These are phyloP conservation scores for Raddia distichophylla DNA, from an alignment of 176 grass and related monocot species.

Conservation along the genomic window DNA sequence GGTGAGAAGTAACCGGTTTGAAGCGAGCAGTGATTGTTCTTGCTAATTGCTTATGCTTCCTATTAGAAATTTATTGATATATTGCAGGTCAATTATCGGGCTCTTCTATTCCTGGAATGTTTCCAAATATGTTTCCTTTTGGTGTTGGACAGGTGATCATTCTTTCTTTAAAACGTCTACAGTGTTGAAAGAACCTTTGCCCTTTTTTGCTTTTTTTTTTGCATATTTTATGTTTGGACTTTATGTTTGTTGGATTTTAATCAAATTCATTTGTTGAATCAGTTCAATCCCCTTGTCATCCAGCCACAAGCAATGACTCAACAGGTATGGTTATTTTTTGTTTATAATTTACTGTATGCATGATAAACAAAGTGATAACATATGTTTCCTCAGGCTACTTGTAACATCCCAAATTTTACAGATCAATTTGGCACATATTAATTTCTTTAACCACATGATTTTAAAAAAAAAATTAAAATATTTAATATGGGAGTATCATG, in stretches of 20 bases:
- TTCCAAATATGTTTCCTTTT: slow-evolving; percentile 83
- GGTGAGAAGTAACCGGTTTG: slow-evolving; percentile 39
- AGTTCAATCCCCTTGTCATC: slow-evolving; percentile 72
- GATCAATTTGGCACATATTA: too few relatives aligned
- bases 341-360: slow-evolving; percentile 19
- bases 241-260: slow-evolving; percentile 7
- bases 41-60: slow-evolving; percentile 45
- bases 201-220: background rate
- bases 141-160: slow-evolving; percentile 74
- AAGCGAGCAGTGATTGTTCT: slow-evolving; percentile 16
- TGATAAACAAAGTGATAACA: slow-evolving; percentile 31
- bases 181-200: background rate
- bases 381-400: slow-evolving; percentile 66
- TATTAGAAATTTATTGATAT: slow-evolving; percentile 59
- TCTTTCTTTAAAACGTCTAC: slow-evolving; percentile 13
- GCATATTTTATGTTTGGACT: background rate
- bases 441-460: too few relatives aligned
- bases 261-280: slow-evolving; percentile 23
- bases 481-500: too few relatives aligned
- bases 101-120: slow-evolving; percentile 68
- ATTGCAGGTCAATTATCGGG: slow-evolving; percentile 79
- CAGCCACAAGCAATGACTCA: slow-evolving; percentile 99
- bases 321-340: slow-evolving; percentile 55
- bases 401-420: too few relatives aligned
- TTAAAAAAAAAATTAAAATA: too few relatives aligned